Percentiles rank a stretch among this genome's conserved stretches.
phyloP scores from a whole-genome alignment of 257 asterid species.

The Knoxia roxburghii region DNA sequence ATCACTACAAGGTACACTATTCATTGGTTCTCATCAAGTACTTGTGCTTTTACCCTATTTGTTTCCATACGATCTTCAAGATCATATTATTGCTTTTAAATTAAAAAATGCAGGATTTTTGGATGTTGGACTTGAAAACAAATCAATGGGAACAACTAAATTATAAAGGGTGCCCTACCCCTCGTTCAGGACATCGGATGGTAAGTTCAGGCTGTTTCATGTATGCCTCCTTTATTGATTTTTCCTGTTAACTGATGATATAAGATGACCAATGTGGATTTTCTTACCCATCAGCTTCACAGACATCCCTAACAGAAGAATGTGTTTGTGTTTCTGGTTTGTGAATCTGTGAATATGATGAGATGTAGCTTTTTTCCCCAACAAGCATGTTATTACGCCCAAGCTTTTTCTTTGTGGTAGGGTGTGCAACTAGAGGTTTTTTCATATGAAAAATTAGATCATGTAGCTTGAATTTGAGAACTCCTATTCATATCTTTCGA shows the following conservation, averaged over 20 bases:
- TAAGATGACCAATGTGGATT: too few species aligned
- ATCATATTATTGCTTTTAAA: constrained; percentile 14
- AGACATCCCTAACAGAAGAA: too few species aligned
- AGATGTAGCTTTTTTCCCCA: too few species aligned
- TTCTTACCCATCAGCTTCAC: too few species aligned
- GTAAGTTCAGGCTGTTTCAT: constrained; percentile 31
- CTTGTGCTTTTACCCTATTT: neutral
- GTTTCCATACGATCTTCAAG: neutral
- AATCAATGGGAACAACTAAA: constrained; percentile 98
- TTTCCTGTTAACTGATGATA: neutral
- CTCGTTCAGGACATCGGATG: constrained; percentile 99
- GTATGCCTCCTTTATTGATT: neutral
- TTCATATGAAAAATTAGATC: too few species aligned
- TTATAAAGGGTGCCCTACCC: constrained; percentile 97
- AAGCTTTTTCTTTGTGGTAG: too few species aligned
- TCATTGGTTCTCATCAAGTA: neutral
- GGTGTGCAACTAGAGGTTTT: too few species aligned
- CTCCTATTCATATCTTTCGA: too few species aligned
- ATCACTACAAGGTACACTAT: constrained; percentile 83
- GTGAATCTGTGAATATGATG: too few species aligned
- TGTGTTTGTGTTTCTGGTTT: too few species aligned
- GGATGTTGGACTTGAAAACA: constrained; percentile 92
- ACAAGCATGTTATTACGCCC: too few species aligned
- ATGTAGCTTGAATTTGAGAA: too few species aligned
- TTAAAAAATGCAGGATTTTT: constrained; percentile 68